Evolutionary conservation across 352 stramenopile genomes (phyloP).

Genomic region (Phytophthora brassicae): DNA sequence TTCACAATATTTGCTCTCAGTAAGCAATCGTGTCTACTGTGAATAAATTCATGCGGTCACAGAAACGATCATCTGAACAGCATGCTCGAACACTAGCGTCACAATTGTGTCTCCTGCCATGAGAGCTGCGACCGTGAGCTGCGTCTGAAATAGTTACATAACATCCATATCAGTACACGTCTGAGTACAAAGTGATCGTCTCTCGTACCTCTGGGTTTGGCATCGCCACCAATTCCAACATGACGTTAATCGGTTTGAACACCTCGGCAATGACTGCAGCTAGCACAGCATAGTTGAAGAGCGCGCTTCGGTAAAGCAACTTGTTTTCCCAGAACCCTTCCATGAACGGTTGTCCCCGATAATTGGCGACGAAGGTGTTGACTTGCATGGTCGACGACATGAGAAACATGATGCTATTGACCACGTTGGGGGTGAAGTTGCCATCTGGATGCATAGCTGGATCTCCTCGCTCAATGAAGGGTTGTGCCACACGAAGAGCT

Average conservation of each 20-base stretch:
- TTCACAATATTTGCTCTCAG: no score
- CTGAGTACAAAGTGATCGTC: neutral
- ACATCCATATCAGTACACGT: conserved; percentile 7
- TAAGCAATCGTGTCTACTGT: no score
- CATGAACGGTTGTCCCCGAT: conserved; percentile 98
- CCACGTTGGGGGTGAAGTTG: conserved; percentile 97
- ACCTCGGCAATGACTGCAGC: conserved; percentile 90
- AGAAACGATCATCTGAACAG: conserved; percentile 35
- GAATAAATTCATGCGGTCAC: conserved; percentile 16
- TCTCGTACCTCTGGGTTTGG: conserved; percentile 55
- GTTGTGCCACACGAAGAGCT: conserved; percentile 86
- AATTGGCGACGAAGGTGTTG: conserved; percentile 98
- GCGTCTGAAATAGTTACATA: conserved; percentile 35
- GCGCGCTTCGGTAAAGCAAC: conserved; percentile 88
- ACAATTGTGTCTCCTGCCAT: conserved; percentile 57
- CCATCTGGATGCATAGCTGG: conserved; percentile 78
- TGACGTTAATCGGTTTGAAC: conserved; percentile 88
- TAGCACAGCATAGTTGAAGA: conserved; percentile 75
- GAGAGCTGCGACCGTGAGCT: conserved; percentile 43
- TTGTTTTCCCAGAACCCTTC: conserved; percentile 97
- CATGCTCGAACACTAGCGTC: conserved; percentile 52
- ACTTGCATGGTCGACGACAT: conserved; percentile 93
- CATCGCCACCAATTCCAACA: conserved; percentile 91
- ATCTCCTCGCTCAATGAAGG: conserved; percentile 86
- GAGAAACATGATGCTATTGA: conserved; percentile 99